These are phyloP conservation scores for Globisporangium echinulatum DNA, from an alignment of 352 stramenopile species.

Conservation along the genomic window DNA sequence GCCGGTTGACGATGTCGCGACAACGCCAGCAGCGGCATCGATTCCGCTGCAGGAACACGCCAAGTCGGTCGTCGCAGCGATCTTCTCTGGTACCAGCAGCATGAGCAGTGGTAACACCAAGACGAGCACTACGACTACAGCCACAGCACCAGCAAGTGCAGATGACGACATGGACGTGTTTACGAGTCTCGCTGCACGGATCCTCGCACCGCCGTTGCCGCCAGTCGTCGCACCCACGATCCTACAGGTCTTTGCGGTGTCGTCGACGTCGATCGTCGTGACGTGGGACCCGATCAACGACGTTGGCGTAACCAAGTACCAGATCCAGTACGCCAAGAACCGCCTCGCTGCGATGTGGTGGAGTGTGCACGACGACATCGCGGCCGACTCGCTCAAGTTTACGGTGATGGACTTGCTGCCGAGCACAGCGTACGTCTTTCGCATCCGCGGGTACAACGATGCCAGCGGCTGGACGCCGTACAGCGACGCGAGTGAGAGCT, in stretches of 20 bases:
- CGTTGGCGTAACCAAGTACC: constrained; percentile 52
- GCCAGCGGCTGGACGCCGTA: constrained; percentile 66
- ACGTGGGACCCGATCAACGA: constrained; percentile 72
- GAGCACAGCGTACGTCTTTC: constrained; percentile 67
- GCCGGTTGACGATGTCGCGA: constrained; percentile 16
- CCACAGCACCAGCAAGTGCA: neutral
- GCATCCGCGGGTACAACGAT: constrained; percentile 49
- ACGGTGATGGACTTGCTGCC: constrained; percentile 46
- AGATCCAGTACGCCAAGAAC: constrained; percentile 82
- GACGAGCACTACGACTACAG: neutral
- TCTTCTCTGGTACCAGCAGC: constrained; percentile 39
- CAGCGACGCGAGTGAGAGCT: constrained; percentile 62
- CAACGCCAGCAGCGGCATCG: neutral
- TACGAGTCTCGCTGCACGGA: constrained; percentile 4
- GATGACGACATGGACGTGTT: neutral
- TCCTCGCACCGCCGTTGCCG: constrained; percentile 7
- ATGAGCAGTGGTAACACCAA: constrained; percentile 4
- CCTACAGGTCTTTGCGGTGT: constrained; percentile 47
- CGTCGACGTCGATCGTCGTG: constrained; percentile 53
- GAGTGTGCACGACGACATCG: constrained; percentile 66
- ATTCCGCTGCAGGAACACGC: constrained; percentile 57
- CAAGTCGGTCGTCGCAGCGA: constrained; percentile 58
- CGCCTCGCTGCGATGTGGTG: constrained; percentile 74
- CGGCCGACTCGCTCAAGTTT: constrained; percentile 41
- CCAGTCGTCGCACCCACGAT: constrained; percentile 33